Percentiles rank a stretch among this genome's conserved stretches.
phyloP scores from a whole-genome alignment of 768 basidiomycete genomes.

The Xanthoconium purpureum region DNA sequence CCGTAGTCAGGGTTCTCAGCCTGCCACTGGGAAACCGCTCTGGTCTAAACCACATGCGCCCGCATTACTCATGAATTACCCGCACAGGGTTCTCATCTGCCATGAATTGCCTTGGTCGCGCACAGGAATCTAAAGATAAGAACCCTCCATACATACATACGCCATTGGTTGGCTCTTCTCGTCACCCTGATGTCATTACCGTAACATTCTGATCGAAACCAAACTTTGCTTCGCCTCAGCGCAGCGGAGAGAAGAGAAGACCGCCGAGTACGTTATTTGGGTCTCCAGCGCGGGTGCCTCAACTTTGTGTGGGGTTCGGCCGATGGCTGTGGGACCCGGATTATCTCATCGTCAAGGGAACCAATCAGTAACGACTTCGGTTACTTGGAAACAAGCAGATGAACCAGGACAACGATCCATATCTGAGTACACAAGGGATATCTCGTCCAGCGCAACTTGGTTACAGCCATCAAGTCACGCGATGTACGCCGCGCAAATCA shows the following conservation, averaged over 20 bases:
- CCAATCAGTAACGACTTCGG: not conserved
- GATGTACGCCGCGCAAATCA: not conserved
- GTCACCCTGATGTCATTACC: too few relatives aligned
- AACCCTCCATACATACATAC: too few relatives aligned
- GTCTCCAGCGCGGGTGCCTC: not conserved
- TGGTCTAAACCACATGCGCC: not conserved
- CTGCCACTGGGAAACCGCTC: not conserved
- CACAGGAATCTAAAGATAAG: not conserved
- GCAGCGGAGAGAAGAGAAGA: too few relatives aligned
- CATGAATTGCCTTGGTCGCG: conserved; percentile 4
- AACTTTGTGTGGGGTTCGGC: conserved; percentile 2
- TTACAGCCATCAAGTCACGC: too few relatives aligned
- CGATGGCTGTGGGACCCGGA: not conserved
- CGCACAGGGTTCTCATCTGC: not conserved
- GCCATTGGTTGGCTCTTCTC: too few relatives aligned
- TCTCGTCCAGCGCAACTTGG: too few relatives aligned
- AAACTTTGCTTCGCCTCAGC: too few relatives aligned
- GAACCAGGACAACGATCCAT: too few relatives aligned
- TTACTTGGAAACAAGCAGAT: conserved; percentile 9
- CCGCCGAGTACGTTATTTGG: not conserved
- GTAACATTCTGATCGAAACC: too few relatives aligned
- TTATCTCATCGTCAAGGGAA: conserved; percentile 1
- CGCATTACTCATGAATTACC: not conserved
- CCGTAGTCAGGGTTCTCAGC: not conserved
- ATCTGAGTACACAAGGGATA: too few relatives aligned